Percentiles rank a stretch among this genome's conserved stretches.
Evolutionary conservation across 306 rosid species (phyloP).

Genomic region (Comarum palustre): DNA sequence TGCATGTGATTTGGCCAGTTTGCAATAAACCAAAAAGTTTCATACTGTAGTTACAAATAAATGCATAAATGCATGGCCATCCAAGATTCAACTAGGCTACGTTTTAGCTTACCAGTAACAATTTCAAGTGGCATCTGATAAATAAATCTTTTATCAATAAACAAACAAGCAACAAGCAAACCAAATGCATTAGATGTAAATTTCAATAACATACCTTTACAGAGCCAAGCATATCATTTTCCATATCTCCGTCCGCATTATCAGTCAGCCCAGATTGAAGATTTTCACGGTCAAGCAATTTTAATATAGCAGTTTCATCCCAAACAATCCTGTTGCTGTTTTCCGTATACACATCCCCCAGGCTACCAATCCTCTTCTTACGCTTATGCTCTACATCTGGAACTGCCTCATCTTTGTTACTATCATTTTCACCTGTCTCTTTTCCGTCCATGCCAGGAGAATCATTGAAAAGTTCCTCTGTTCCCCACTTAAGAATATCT

Average conservation of each 20-base stretch:
- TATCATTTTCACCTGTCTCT: slow-evolving; percentile 57
- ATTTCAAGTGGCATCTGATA: background rate
- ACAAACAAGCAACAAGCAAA: background rate
- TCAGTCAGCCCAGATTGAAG: slow-evolving; percentile 77
- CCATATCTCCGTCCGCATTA: slow-evolving; percentile 82
- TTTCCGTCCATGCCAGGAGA: slow-evolving; percentile 56
- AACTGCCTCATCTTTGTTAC: slow-evolving; percentile 69
- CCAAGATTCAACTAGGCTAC: background rate
- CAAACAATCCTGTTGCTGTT: slow-evolving; percentile 70
- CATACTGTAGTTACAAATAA: background rate
- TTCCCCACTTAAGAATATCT: slow-evolving; percentile 97
- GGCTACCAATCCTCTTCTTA: slow-evolving; percentile 86
- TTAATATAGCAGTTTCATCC: slow-evolving; percentile 94
- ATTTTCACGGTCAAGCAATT: slow-evolving; percentile 88
- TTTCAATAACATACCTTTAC: slow-evolving; percentile 67
- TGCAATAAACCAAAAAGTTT: background rate
- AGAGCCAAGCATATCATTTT: slow-evolving; percentile 91
- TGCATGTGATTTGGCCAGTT: background rate
- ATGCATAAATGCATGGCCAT: background rate
- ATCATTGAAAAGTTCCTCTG: slow-evolving; percentile 89
- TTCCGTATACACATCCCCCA: slow-evolving; percentile 95
- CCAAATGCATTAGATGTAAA: slow-evolving; percentile 27
- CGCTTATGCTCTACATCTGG: slow-evolving; percentile 74
- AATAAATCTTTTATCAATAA: background rate
- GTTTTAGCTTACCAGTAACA: background rate